phyloP scores from a whole-genome alignment of 1,284 basidiomycete genomes.

The Ustilago crameri region DNA sequence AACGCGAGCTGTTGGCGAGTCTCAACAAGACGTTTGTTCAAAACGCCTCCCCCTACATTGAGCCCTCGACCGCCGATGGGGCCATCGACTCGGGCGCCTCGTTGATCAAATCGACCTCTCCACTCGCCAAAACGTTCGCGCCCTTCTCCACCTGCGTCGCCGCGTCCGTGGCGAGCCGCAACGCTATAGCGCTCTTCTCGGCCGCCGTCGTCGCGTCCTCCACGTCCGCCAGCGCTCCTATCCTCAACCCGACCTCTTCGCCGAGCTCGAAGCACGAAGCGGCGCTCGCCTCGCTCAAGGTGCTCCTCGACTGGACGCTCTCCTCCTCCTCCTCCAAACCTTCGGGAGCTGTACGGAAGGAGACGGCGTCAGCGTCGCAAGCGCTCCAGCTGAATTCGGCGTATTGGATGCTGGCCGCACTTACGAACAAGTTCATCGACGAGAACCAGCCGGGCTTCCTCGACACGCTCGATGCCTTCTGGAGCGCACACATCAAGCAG shows the following conservation, averaged over 20 bases:
- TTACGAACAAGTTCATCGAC: conserved; percentile 59
- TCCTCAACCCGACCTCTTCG: background rate
- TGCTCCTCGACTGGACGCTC: conserved; percentile 33
- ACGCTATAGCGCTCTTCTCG: conserved; percentile 28
- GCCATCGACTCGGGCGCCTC: conserved; percentile 3
- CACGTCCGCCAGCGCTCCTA: conserved; percentile 18
- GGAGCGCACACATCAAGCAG: conserved; percentile 26
- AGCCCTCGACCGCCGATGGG: background rate
- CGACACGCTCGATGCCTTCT: conserved; percentile 46
- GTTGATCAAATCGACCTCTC: conserved; percentile 10
- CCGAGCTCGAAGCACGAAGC: conserved; percentile 18
- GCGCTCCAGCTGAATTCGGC: conserved; percentile 36
- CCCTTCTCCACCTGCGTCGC: conserved; percentile 5
- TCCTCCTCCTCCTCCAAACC: background rate
- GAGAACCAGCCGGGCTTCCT: conserved; percentile 33
- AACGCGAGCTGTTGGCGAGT: conserved; percentile 41
- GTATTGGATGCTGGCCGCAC: conserved; percentile 18
- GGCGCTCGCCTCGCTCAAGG: conserved; percentile 18
- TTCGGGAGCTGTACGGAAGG: background rate
- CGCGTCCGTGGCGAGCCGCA: conserved; percentile 11
- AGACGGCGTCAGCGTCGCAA: background rate
- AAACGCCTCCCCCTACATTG: conserved; percentile 9
- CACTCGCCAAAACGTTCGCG: conserved; percentile 3
- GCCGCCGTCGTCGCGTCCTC: conserved; percentile 36
- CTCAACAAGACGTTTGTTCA: conserved; percentile 41